phyloP scores from a whole-genome alignment of 495 filamentous ascomycete genomes.

The Penicillium daleae region DNA sequence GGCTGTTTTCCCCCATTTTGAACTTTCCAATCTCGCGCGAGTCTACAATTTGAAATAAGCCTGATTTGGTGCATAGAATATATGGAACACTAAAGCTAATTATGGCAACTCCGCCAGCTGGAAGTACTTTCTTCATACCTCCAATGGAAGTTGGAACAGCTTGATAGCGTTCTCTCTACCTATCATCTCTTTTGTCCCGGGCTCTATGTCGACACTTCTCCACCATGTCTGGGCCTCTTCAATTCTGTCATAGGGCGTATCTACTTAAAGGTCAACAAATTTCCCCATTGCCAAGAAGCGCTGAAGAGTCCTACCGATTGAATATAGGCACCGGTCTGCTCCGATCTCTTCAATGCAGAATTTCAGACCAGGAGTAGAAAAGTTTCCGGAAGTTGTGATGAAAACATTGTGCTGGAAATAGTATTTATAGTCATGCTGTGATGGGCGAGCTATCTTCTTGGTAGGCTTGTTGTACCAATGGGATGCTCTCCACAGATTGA shows the following conservation, averaged over 20 bases:
- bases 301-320: background rate
- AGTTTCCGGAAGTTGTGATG: constrained; percentile 6
- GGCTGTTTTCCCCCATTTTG: too few species aligned
- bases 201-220: background rate
- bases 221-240: background rate
- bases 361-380: background rate
- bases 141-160: background rate
- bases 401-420: constrained; percentile 8
- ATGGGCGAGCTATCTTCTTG: constrained; percentile 4
- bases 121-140: background rate
- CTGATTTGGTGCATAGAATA: too few species aligned
- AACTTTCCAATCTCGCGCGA: too few species aligned
- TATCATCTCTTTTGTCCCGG: background rate
- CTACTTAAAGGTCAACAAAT: background rate
- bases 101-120: too few species aligned
- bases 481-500: constrained; percentile 9
- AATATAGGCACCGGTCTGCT: background rate
- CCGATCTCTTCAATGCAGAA: background rate
- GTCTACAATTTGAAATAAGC: too few species aligned
- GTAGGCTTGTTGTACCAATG: constrained; percentile 13
- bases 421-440: constrained; percentile 6
- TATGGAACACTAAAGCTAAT: too few species aligned
- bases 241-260: background rate
- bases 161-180: background rate
- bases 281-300: background rate